Percentiles rank a stretch among this genome's conserved stretches.
Conservation (phyloP, 2,329 filamentous ascomycete species). For the Arachnopeziza araneosa region DNA sequence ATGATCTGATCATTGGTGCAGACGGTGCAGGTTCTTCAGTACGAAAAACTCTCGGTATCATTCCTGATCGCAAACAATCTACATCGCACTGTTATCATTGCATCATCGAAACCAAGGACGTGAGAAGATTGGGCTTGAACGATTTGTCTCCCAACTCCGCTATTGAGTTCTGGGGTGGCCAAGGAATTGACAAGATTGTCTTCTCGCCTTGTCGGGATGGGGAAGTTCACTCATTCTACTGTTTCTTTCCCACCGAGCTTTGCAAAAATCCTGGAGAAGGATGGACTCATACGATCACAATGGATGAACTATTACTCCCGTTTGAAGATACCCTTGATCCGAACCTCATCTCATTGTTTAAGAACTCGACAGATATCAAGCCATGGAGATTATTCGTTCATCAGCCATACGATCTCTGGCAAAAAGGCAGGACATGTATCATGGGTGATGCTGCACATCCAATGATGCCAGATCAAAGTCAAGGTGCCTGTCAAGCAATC, state of each 20-base stretch:
- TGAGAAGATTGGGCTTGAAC: conserved; percentile 18
- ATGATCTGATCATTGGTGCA: conserved; percentile 40
- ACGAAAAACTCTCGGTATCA: conserved; percentile 53
- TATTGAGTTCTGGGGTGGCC: conserved; percentile 33
- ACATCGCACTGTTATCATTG: conserved; percentile 36
- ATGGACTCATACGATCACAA: conserved; percentile 29
- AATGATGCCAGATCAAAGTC: conserved; percentile 65
- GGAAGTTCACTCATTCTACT: conserved; percentile 35
- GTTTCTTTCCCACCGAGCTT: conserved; percentile 31
- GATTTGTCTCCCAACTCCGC: conserved; percentile 22
- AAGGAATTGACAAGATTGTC: conserved; percentile 37
- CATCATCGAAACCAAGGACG: conserved; percentile 28
- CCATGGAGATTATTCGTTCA: conserved; percentile 51
- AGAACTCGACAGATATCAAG: conserved; percentile 27
- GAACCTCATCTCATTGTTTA: conserved; percentile 19
- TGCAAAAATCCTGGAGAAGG: conserved; percentile 24
- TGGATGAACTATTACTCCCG: conserved; percentile 54
- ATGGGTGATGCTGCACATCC: conserved; percentile 64
- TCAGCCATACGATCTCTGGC: conserved; percentile 53
- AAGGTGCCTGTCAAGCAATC: conserved; percentile 43
- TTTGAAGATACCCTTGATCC: conserved; percentile 52
- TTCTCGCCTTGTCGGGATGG: conserved; percentile 35
- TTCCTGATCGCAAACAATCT: conserved; percentile 30
- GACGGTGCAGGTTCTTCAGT: conserved; percentile 60
- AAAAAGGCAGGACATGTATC: conserved; percentile 47